phyloP scores from a whole-genome alignment of 805 yeast genomes.

The Yarrowia divulgata region DNA sequence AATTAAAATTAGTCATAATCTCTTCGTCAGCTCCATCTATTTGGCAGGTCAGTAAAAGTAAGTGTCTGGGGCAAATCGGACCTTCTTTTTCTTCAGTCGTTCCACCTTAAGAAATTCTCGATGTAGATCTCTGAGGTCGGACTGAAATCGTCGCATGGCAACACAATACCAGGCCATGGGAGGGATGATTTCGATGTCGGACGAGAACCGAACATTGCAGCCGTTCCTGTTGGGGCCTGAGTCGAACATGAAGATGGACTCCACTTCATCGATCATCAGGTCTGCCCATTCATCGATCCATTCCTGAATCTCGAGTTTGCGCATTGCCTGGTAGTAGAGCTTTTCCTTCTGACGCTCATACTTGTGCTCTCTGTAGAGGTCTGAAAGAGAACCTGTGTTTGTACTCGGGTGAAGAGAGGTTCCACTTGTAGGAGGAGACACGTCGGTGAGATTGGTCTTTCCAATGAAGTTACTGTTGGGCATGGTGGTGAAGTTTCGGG shows the following conservation, averaged over 20 bases:
- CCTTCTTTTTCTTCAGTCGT: conserved; percentile 18
- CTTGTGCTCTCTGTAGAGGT: conserved; percentile 23
- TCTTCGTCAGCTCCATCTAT: too few species aligned
- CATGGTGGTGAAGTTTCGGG: conserved; percentile 10
- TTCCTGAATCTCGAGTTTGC: conserved; percentile 22
- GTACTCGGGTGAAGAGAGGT: conserved; percentile 17
- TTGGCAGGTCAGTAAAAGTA: neutral
- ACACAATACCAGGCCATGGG: conserved; percentile 12
- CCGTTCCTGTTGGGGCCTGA: conserved; percentile 23
- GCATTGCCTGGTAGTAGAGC: conserved; percentile 5
- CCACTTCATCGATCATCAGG: conserved; percentile 16
- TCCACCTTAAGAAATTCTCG: conserved; percentile 8
- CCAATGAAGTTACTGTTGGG: conserved; percentile 36
- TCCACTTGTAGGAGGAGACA: conserved; percentile 15
- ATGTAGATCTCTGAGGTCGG: neutral
- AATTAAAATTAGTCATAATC: too few species aligned
- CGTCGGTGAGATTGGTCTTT: neutral
- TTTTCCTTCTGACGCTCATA: conserved; percentile 11
- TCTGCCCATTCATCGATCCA: conserved; percentile 36
- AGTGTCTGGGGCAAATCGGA: conserved; percentile 18
- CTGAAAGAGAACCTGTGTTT: neutral
- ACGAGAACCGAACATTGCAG: conserved; percentile 24
- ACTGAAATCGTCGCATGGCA: neutral
- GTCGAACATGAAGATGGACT: conserved; percentile 7
- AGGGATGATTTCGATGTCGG: neutral